Base-by-base conservation (phyloP, 805 yeast genomes). In the Yarrowia sp. region DNA sequence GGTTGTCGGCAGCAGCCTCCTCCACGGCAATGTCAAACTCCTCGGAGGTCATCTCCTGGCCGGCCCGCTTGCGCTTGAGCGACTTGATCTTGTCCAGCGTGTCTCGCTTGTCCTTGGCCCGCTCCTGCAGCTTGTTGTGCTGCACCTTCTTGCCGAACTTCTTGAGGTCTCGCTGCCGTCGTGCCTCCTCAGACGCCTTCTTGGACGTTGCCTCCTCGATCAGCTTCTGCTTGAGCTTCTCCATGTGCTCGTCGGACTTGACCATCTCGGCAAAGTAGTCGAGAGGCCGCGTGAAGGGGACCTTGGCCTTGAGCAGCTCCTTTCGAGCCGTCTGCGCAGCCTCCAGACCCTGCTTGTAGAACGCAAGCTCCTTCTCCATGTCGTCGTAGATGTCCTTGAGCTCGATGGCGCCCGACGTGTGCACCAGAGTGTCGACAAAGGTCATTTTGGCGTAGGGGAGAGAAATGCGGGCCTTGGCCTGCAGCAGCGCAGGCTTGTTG, bases 241-340 rank as follows among this genome's bases (percentile, higher is more conserved):
- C 97, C 99, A 94, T 94, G 75, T 94, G 99, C 74, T 90, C 97
- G 74, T 94, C 99, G 61, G 92, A 86, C 78, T 94, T 94, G 64
- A 91, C 89, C 99, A 94, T 94, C 76, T 94, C 99, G 18, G 99
- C 99, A 77, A 94, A 94, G 74, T 90, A 94, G 73, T 94, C 99
- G 70, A 83, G 77, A 35, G 99, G 99, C 74, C 99, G 84, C 27
- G 96, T 80, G 73, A 94, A 94, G 64, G 97, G 90, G 31, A 93
- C 84, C 71, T 86, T 86, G 67, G 88, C 80, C 70, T 84, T 84
- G 55, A 67, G 66, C 62, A 84, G 76, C 41, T 88, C 78, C 61
- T 82, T 81, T 70, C 93, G 85, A 24, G 88, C 97, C 67, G 81
- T 83, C 58, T 80, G 76, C 27, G 88, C 94, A 4, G 97, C 96